Base-by-base conservation (phyloP, 139 green algal species). In the Medakamo hakoo region DNA sequence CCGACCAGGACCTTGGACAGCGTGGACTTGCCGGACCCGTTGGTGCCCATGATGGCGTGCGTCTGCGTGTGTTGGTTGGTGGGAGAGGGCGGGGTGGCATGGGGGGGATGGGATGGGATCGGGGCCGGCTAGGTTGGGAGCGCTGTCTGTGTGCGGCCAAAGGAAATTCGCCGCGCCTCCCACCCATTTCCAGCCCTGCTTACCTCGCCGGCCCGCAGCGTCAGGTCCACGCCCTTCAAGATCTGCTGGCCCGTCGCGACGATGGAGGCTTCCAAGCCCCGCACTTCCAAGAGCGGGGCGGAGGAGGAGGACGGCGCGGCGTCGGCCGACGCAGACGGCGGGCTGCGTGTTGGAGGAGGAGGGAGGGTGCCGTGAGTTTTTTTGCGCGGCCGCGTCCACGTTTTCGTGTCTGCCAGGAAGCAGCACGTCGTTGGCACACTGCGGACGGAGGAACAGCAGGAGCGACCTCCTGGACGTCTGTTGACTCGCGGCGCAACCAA, bases 41-140 rank as follows among this genome's bases (percentile, higher is more conserved):
- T 99, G 66, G 95, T 98, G 29, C 93, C 93, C 93, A 99, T 99
- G 75, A 99, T 96, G 23, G 93, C 93, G 69, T 98, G 91, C 28
- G 58, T 64, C 64, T 67, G 62, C 49, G 21, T 2, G 25, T 21
- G 20, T 21, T 30, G 21, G 25, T 9, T 30, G 3, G 26, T 19
- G 27, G 19, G 20, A 2, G 26, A 27, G 2, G 58, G 58, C 22
- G 24, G 2, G 2, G 18, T 21, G 22, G 4, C 1, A 31, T 32
- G 28, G 9, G 3, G 1, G 21, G 2, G 2, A 49, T n/a, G 26
- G 30, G 4, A 49, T 9, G 30, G 58, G 20, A 66, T 64, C 31
- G 29, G 22, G n/a, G 4, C 22, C 2, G n/a, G 3, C 24, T 23
- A 59, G 18, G 40, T 52, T 52, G 9, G n/a, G n/a, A n/a, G n/a